phyloP scores from a whole-genome alignment of 345 rosid genomes.

The Jatropha curcas region DNA sequence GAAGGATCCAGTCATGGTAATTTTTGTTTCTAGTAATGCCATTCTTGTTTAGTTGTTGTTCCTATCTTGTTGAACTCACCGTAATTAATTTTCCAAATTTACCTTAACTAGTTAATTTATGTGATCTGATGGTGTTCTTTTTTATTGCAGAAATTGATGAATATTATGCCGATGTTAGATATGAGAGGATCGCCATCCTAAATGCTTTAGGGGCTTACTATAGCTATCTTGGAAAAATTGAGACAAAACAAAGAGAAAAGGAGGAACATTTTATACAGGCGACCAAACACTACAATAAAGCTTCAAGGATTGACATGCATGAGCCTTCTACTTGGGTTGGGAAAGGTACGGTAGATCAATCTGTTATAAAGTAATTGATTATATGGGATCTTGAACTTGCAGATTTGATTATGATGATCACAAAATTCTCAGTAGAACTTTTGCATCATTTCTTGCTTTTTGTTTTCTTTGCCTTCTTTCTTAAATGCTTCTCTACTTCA shows the following conservation, averaged over 20 bases:
- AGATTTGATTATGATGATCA: neutral
- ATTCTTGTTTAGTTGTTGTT: neutral
- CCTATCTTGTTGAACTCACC: neutral
- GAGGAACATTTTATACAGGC: conserved; percentile 91
- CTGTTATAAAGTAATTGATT: neutral
- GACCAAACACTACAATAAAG: conserved; percentile 83
- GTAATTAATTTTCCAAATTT: too few relatives aligned
- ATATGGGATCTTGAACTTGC: neutral
- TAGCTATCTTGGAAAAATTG: conserved; percentile 89
- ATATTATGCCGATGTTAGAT: conserved; percentile 93
- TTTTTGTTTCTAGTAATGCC: neutral
- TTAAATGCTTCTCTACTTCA: neutral
- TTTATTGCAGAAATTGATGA: conserved; percentile 79
- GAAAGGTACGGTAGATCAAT: conserved; percentile 58
- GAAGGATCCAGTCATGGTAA: conserved; percentile 97
- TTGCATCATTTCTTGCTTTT: neutral
- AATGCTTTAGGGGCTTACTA: conserved; percentile 94
- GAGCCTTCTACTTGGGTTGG: conserved; percentile 99
- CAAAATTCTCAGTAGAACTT: neutral
- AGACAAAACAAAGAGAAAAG: conserved; percentile 81
- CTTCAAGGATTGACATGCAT: conserved; percentile 95
- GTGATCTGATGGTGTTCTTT: neutral
- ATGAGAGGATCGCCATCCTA: conserved; percentile 93
- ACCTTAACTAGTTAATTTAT: neutral
- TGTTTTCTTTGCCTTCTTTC: neutral